Conservation (phyloP, 1,284 basidiomycete genomes). For the Coniophora puteana region DNA sequence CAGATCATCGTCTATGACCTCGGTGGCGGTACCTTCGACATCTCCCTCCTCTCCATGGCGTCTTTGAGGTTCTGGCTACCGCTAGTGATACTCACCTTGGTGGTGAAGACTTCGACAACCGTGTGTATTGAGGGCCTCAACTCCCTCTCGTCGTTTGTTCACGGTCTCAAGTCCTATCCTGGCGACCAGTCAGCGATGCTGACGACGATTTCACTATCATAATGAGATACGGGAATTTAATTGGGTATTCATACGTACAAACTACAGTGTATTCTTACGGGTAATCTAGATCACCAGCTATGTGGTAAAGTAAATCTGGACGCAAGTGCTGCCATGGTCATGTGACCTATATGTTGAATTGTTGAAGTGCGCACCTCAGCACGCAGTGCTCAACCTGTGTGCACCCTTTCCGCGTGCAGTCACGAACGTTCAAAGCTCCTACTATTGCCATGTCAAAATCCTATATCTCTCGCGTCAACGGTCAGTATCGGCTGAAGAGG, state of each 20-base stretch:
- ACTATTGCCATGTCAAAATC: neutral
- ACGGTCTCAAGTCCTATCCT: slow-evolving; percentile 80
- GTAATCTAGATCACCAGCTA: no score
- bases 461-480: neutral
- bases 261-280: no score
- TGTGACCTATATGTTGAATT: no score
- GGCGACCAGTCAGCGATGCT: slow-evolving; percentile 38
- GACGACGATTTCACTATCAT: slow-evolving; percentile 61
- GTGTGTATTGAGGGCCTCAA: slow-evolving; percentile 86
- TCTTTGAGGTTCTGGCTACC: slow-evolving; percentile 99
- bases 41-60: slow-evolving; percentile 98
- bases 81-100: slow-evolving; percentile 99
- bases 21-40: slow-evolving; percentile 95
- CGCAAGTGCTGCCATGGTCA: no score
- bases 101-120: slow-evolving; percentile 98
- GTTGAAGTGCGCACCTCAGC: no score
- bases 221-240: slow-evolving; percentile 78
- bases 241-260: no score
- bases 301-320: no score
- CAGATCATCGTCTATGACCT: slow-evolving; percentile 97
- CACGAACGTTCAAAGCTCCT: neutral
- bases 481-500: neutral
- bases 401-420: neutral
- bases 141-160: slow-evolving; percentile 73
- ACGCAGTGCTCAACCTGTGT: no score